Percentiles rank a stretch among this genome's conserved stretches.
phyloP scores from a whole-genome alignment of 345 rosid species.

The Populus nigra region DNA sequence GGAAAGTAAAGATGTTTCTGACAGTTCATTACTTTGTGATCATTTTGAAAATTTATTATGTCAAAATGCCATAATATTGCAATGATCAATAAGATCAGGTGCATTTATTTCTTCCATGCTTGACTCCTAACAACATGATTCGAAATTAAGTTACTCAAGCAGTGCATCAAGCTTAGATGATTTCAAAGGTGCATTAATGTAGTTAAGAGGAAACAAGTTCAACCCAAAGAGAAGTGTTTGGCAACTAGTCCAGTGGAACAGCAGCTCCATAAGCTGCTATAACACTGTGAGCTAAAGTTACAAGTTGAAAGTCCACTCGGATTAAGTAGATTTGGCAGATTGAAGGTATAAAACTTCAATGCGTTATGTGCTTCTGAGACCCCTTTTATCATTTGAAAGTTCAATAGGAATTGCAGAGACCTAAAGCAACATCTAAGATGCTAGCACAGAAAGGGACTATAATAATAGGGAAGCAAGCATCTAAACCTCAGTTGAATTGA shows the following conservation, averaged over 20 bases:
- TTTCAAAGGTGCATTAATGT: neutral
- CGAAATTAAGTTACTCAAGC: neutral
- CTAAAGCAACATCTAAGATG: no score
- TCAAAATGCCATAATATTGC: neutral
- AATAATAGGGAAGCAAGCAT: no score
- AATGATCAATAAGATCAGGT: neutral
- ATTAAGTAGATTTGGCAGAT: neutral
- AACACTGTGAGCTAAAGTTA: neutral
- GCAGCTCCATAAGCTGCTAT: neutral
- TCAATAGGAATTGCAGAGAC: no score
- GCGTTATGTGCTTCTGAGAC: neutral
- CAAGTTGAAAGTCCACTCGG: neutral
- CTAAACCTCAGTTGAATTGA: no score
- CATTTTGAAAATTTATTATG: neutral
- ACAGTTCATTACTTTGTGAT: neutral
- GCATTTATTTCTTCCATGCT: neutral
- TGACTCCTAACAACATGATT: neutral
- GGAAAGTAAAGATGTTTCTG: neutral
- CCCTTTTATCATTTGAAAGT: no score
- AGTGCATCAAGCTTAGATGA: neutral
- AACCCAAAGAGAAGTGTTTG: neutral
- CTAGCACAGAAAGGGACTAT: no score
- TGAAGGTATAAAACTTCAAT: neutral
- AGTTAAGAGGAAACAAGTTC: neutral
- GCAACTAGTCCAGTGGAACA: neutral